A percentile compares a stretch with the other conserved stretches of the same genome.
These are phyloP conservation scores for Boletus huronensis DNA, from an alignment of 768 basidiomycete species.

Conservation along the genomic window DNA sequence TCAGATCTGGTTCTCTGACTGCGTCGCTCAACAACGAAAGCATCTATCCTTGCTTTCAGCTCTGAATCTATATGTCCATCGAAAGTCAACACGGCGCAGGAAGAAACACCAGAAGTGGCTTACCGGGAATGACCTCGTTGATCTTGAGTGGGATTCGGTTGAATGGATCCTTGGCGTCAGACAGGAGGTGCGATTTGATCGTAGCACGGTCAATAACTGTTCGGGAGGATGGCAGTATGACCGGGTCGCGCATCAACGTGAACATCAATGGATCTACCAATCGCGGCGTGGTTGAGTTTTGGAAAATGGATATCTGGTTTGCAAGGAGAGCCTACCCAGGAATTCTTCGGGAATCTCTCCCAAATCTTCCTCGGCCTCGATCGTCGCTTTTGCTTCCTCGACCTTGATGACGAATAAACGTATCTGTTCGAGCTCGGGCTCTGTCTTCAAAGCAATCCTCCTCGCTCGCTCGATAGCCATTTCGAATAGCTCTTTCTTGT, in stretches of 20 bases:
- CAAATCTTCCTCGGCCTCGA: conserved; percentile 88
- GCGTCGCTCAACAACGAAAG: conserved; percentile 60
- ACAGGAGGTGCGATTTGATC: conserved; percentile 92
- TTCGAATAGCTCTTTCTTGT: conserved; percentile 80
- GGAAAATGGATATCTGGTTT: too few species aligned
- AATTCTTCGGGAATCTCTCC: conserved; percentile 96
- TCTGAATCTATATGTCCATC: conserved; percentile 52
- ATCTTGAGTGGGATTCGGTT: conserved; percentile 81
- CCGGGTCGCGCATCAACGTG: conserved; percentile 94
- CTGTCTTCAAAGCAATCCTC: conserved; percentile 64
- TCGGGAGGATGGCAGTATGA: conserved; percentile 80
- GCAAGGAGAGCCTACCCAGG: conserved; percentile 55
- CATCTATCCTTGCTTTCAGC: conserved; percentile 71
- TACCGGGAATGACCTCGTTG: conserved; percentile 76
- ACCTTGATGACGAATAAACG: conserved; percentile 72
- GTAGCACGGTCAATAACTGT: conserved; percentile 82
- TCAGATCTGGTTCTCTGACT: conserved; percentile 30
- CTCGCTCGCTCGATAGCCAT: conserved; percentile 65
- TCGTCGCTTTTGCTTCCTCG: conserved; percentile 72
- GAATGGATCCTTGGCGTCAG: conserved; percentile 92
- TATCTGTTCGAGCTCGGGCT: conserved; percentile 70
- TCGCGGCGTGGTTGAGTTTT: not conserved
- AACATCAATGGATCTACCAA: conserved; percentile 80
- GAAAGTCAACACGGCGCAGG: conserved; percentile 6
- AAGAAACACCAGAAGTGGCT: conserved; percentile 23